Conservation (phyloP, 2,329 filamentous ascomycete genomes). For the Fusarium coffeatum region DNA sequence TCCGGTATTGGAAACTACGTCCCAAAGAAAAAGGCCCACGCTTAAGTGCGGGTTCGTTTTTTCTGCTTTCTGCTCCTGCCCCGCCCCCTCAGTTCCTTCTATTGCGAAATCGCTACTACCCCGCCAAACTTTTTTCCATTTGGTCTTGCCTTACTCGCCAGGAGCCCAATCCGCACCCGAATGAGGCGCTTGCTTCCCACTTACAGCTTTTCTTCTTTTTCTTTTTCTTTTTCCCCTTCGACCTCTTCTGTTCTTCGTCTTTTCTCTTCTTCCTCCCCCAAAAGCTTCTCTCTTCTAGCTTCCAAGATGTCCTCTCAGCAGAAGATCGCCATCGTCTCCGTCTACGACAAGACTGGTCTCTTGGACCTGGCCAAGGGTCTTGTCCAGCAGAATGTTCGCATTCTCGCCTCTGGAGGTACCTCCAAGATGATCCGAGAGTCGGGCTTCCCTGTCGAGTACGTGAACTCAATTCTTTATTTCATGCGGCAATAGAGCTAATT, state of each 20-base stretch:
- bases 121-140: constrained; percentile 48
- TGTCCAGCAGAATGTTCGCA: constrained; percentile 86
- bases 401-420: constrained; percentile 94
- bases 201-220: constrained; percentile 21
- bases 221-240: constrained; percentile 5
- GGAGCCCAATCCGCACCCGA: constrained; percentile 33
- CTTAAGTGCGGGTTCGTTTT: constrained; percentile 18
- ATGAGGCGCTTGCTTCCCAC: constrained; percentile 32
- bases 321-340: constrained; percentile 89
- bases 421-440: constrained; percentile 97
- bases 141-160: constrained; percentile 33
- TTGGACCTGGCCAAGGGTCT: constrained; percentile 93
- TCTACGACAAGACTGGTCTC: constrained; percentile 98
- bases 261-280: neutral
- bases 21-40: constrained; percentile 7
- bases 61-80: constrained; percentile 22
- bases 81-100: constrained; percentile 36
- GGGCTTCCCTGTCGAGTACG: constrained; percentile 93
- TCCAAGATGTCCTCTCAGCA: constrained; percentile 57
- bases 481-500: constrained; percentile 17
- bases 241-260: constrained; percentile 7
- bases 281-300: constrained; percentile 27
- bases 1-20: neutral
- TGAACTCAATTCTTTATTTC: constrained; percentile 1
- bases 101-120: constrained; percentile 42